Percentiles rank a stretch among this genome's conserved stretches.
phyloP scores from a whole-genome alignment of 768 basidiomycete species.

The Panellus pusillus region DNA sequence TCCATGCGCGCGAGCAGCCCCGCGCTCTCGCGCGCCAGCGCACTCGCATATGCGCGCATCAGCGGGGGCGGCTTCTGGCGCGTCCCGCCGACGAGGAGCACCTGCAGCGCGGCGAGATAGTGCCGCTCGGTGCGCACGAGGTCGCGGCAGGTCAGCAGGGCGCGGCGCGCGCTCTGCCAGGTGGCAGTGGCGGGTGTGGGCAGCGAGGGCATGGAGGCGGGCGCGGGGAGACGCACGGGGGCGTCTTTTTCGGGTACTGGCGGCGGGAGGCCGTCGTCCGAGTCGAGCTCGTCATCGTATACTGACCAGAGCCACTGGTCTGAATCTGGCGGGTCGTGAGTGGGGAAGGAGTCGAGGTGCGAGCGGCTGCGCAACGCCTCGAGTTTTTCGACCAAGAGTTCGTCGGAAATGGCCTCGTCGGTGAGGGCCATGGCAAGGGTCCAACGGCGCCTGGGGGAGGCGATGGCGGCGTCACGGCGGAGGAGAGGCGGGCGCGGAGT shows the following conservation, averaged over 20 bases:
- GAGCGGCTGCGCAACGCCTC: slow-evolving; percentile 26
- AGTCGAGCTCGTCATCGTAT: slow-evolving; percentile 15
- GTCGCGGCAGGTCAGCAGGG: slow-evolving; percentile 29
- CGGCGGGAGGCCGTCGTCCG: slow-evolving; percentile 13
- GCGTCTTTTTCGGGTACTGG: slow-evolving; percentile 5
- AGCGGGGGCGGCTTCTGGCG: slow-evolving; percentile 48
- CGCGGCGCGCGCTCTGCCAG: slow-evolving; percentile 28
- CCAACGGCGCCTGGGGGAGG: slow-evolving; percentile 21
- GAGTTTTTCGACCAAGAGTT: slow-evolving; percentile 34
- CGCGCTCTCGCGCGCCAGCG: slow-evolving; percentile 52
- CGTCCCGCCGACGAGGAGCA: slow-evolving; percentile 37
- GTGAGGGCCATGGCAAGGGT: slow-evolving; percentile 37
- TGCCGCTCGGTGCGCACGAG: slow-evolving; percentile 42
- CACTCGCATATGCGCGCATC: slow-evolving; percentile 52
- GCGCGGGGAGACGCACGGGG: too few species aligned
- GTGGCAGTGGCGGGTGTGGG: slow-evolving; percentile 6
- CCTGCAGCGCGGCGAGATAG: slow-evolving; percentile 37
- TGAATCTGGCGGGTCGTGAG: background rate
- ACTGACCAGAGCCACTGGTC: slow-evolving; percentile 22
- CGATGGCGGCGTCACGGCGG: slow-evolving; percentile 7
- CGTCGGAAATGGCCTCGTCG: slow-evolving; percentile 41
- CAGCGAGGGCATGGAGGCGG: slow-evolving; percentile 7
- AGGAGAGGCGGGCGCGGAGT: slow-evolving; percentile 3
- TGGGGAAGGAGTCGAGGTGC: background rate
- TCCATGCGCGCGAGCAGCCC: slow-evolving; percentile 50